phyloP scores from a whole-genome alignment of 1,139 yeast genomes.

The Pichia sp. region DNA sequence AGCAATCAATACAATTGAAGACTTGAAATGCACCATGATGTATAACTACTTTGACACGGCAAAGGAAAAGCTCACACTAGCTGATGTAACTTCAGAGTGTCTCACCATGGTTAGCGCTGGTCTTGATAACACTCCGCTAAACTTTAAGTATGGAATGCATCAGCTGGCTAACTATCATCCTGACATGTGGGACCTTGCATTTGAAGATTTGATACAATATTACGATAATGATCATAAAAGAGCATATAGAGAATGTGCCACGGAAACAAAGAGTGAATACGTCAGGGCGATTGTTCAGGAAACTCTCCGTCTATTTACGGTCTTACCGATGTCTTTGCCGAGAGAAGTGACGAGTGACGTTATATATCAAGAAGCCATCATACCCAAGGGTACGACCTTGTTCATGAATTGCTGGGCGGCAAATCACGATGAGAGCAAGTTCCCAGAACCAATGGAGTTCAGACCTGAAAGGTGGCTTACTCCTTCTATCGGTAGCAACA shows the following conservation, averaged over 20 bases:
- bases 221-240: conserved; percentile 28
- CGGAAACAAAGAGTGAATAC: conserved; percentile 35
- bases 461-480: conserved; percentile 52
- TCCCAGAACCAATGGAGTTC: conserved; percentile 44
- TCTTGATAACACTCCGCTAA: conserved; percentile 63
- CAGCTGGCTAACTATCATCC: conserved; percentile 44
- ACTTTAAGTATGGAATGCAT: conserved; percentile 54
- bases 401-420: conserved; percentile 68
- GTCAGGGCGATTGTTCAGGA: conserved; percentile 56
- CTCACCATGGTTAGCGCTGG: conserved; percentile 79
- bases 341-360: conserved; percentile 49
- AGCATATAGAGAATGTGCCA: conserved; percentile 40
- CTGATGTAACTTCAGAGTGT: conserved; percentile 56
- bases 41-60: conserved; percentile 18
- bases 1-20: conserved; percentile 5
- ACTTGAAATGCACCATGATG: conserved; percentile 22
- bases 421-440: conserved; percentile 50
- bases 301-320: conserved; percentile 55
- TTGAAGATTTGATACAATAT: conserved; percentile 28
- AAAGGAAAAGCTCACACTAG: conserved; percentile 12
- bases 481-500: conserved; percentile 17
- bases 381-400: conserved; percentile 51
- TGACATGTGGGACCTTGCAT: conserved; percentile 37
- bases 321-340: conserved; percentile 62
- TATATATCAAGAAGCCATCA: conserved; percentile 30